Evolutionary conservation across 2,329 filamentous ascomycete species (phyloP).

Genomic region (Phaeophleospora eucalypticola): DNA sequence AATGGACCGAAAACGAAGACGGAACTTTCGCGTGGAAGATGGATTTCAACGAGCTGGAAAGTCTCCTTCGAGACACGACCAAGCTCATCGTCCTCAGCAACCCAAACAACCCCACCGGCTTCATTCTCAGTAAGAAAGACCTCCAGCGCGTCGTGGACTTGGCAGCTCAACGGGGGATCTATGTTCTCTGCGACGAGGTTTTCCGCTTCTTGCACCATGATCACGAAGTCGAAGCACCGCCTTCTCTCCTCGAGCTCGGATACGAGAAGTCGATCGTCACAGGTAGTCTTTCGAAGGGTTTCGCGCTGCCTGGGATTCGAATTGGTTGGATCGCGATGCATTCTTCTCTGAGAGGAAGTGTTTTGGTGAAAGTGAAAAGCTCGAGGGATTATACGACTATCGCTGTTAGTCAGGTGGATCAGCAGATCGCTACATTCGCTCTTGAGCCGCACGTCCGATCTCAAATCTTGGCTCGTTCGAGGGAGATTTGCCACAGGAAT

Average conservation of each 20-base stretch:
- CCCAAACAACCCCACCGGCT: slow-evolving; percentile 1
- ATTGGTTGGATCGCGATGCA: no score
- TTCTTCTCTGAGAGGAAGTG: no score
- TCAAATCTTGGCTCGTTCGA: no score
- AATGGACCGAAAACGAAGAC: background rate
- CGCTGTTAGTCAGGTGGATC: no score
- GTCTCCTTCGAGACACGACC: background rate
- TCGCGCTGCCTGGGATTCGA: no score
- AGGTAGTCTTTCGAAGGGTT: slow-evolving; percentile 4
- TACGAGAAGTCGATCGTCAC: slow-evolving; percentile 5
- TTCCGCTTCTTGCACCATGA: slow-evolving; percentile 7
- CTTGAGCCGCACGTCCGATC: no score
- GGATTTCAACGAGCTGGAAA: slow-evolving; percentile 3
- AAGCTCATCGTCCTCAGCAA: slow-evolving; percentile 5
- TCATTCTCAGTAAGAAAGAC: background rate
- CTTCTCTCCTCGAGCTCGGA: slow-evolving; percentile 3
- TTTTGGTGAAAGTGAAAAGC: no score
- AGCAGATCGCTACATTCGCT: no score
- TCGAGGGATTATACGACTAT: no score
- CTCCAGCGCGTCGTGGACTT: background rate
- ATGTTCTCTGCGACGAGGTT: slow-evolving; percentile 3
- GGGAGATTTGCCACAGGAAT: no score
- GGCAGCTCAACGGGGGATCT: background rate
- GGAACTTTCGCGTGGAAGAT: background rate
- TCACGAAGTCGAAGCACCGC: background rate